Conservation (phyloP, 768 basidiomycete species). For the Pisolithus orientalis region DNA sequence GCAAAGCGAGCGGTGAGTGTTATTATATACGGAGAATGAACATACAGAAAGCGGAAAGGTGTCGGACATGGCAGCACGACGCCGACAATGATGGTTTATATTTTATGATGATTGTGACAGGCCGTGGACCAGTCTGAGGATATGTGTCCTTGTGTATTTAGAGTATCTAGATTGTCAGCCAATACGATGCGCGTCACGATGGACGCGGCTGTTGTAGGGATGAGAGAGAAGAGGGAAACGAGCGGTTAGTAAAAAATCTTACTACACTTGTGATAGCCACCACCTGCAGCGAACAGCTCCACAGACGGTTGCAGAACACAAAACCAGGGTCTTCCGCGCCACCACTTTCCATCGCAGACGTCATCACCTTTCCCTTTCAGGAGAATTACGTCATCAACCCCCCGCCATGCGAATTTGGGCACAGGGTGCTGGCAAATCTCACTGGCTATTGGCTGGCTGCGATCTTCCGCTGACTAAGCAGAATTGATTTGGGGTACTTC, state of each 20-base stretch:
- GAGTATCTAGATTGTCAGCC: conserved; percentile 1
- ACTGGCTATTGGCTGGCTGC: not conserved
- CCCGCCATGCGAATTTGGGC: conserved; percentile 3
- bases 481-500: not conserved
- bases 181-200: not conserved
- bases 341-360: not conserved
- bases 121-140: not conserved
- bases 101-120: not conserved
- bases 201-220: not conserved
- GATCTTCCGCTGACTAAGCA: not conserved
- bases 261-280: no score
- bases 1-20: not conserved
- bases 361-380: not conserved
- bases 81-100: not conserved
- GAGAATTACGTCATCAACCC: not conserved
- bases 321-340: conserved; percentile 1
- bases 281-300: not conserved
- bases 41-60: conserved; percentile 4
- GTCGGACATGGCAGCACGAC: conserved; percentile 1
- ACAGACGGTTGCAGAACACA: not conserved
- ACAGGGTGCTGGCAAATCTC: not conserved
- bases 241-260: not conserved
- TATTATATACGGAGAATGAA: conserved; percentile 3
- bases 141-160: not conserved
- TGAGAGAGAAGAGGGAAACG: not conserved